These are phyloP conservation scores for Scenedesmus sp. DNA, from an alignment of 163 green algal species.

Conservation along the genomic window DNA sequence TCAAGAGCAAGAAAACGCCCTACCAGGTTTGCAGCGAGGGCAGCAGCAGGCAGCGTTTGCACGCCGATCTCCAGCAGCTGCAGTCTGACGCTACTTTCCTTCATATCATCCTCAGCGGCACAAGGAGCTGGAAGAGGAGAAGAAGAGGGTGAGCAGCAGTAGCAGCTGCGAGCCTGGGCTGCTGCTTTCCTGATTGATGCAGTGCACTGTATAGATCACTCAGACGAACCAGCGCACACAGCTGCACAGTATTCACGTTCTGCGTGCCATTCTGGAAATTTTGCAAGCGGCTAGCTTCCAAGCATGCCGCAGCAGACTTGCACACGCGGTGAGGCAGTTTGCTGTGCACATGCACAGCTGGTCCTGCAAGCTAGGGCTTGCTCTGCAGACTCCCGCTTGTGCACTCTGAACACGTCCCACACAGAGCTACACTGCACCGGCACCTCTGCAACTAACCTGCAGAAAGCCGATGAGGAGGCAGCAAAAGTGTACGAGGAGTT, in stretches of 20 bases:
- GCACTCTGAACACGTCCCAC: no score
- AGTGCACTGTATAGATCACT: background rate
- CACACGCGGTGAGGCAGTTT: background rate
- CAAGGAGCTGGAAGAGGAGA: constrained; percentile 87
- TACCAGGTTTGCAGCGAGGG: constrained; percentile 74
- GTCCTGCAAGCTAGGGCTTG: background rate
- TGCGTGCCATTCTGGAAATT: background rate
- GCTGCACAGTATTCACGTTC: background rate
- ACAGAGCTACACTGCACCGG: background rate
- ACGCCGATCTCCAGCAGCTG: background rate
- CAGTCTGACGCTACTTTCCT: background rate
- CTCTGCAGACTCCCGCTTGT: background rate
- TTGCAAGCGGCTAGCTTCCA: background rate
- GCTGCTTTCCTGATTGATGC: background rate
- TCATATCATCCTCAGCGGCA: constrained; percentile 74
- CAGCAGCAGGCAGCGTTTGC: background rate
- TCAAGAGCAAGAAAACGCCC: constrained; percentile 82
- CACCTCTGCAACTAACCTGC: constrained; percentile 40
- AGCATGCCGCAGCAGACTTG: background rate
- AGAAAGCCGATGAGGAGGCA: constrained; percentile 87
- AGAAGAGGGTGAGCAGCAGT: constrained; percentile 74
- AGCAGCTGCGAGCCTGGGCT: background rate
- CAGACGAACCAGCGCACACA: background rate
- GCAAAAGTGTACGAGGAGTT: constrained; percentile 91
- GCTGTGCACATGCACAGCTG: background rate